Evolutionary conservation across 106 monocot genomes (phyloP), one percentile per base, ranked within the genome.

Genomic region (Acorus gramineus): DNA sequence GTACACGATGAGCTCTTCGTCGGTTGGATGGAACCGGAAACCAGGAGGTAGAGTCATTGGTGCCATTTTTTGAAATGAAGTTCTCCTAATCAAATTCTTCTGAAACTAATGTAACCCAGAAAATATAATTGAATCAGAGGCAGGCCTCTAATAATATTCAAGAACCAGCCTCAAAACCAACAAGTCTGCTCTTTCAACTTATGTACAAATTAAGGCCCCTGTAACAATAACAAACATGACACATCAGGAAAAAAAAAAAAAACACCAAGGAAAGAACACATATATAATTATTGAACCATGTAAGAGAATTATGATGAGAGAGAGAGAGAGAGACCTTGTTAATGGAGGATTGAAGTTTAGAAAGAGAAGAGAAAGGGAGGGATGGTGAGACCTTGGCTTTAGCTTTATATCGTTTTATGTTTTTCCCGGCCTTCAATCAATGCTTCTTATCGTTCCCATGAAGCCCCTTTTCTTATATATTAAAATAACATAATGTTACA

Each of bases 1-100:
- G 69, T 73, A 77, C n/a, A 52, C 64, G 46, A 81, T 65, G 14
- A 81, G 77, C 51, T 81, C 81, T 57, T 81, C 81, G 45, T 81
- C 81, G 50, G 81, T 81, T 4, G 81, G 81, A 69, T 81, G 81
- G 12, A 81, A 81, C 50, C 81, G 62, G 63, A 81, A 81, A 51
- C 81, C 81, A 8, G 81, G 81, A 61, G 81, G 81, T 46, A 81
- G 63, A 47, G 65, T 65, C 12, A 81, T 60, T 5, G 81, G 77
- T 44, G 81, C 77, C 81, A 81, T 81, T 6, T 69, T 11, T 13
- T 42, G 8, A 43, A 52, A 28, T 28, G 28, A 28, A 28, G 28
- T 28, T 28, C 28, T 28, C 28, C 28, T 28, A 28, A 28, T 28
- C 28, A 28, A 28, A 28, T 28, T 28, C 28, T 28, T 28, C 28